Conservation (phyloP, 192 early-diverging fungal species). For the Dissophora globulifera region DNA sequence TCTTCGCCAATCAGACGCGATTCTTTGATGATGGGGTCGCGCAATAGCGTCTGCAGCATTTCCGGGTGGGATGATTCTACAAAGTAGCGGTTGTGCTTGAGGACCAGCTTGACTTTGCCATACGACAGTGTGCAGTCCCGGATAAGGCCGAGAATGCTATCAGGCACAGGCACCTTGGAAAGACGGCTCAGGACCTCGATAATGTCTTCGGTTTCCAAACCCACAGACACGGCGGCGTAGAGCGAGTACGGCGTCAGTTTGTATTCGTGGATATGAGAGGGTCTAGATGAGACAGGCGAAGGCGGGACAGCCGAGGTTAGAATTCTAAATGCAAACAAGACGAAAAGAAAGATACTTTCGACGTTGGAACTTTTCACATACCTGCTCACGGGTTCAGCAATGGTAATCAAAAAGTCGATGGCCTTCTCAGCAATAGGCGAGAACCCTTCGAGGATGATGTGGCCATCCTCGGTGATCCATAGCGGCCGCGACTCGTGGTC, state of each 20-base stretch:
- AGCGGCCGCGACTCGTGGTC: slow-evolving; percentile 92
- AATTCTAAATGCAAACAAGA: no score
- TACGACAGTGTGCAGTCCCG: slow-evolving; percentile 85
- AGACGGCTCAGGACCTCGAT: slow-evolving; percentile 90
- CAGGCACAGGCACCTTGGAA: slow-evolving; percentile 88
- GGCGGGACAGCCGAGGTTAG: no score
- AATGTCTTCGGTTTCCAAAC: slow-evolving; percentile 90
- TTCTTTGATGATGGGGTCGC: slow-evolving; percentile 77
- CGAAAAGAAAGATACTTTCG: no score
- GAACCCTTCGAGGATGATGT: slow-evolving; percentile 96
- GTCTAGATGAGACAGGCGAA: slow-evolving; percentile 49
- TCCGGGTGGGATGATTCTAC: slow-evolving; percentile 91
- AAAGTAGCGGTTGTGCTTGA: slow-evolving; percentile 94
- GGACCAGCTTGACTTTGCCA: slow-evolving; percentile 96
- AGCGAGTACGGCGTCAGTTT: slow-evolving; percentile 93
- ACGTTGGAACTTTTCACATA: slow-evolving; percentile 32
- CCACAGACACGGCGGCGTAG: slow-evolving; percentile 98
- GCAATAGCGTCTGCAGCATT: slow-evolving; percentile 80
- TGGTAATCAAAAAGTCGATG: slow-evolving; percentile 94
- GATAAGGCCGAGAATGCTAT: slow-evolving; percentile 79
- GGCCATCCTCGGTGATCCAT: slow-evolving; percentile 86
- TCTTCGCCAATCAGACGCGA: slow-evolving; percentile 72
- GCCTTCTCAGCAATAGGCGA: slow-evolving; percentile 96
- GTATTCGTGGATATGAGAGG: slow-evolving; percentile 90
- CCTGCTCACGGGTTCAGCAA: slow-evolving; percentile 94